Evolutionary conservation across 495 filamentous ascomycete species (phyloP).

Genomic region (Cryomyces minteri): DNA sequence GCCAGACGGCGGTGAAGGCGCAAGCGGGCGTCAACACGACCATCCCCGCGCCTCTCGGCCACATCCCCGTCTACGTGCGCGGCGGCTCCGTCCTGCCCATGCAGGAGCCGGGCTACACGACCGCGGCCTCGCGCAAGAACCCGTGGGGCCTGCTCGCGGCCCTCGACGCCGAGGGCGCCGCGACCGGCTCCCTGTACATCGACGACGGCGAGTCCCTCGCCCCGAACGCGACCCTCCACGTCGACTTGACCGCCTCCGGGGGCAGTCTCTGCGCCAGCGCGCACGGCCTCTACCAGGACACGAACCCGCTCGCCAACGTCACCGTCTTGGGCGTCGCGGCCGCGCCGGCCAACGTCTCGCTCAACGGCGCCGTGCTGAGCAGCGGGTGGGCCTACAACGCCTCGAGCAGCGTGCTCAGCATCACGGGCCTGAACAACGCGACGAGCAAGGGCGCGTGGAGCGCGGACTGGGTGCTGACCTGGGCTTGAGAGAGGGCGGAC

Average conservation of each 20-base stretch:
- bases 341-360: conserved; percentile 5
- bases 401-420: conserved; percentile 8
- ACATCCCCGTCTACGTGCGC: conserved; percentile 6
- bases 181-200: conserved; percentile 49
- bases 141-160: conserved; percentile 56
- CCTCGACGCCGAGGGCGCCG: conserved; percentile 32
- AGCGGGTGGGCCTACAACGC: conserved; percentile 6
- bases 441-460: conserved; percentile 11
- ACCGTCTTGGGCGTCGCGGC: conserved; percentile 10
- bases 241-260: conserved; percentile 9
- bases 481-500: too few relatives aligned
- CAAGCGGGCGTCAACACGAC: conserved; percentile 10
- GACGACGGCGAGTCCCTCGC: conserved; percentile 62
- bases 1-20: conserved; percentile 2
- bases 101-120: conserved; percentile 55
- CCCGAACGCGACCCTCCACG: conserved; percentile 28
- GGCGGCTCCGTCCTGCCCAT: conserved; percentile 56
- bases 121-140: conserved; percentile 39
- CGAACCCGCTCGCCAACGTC: conserved; percentile 13
- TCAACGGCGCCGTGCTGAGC: conserved; percentile 8
- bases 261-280: conserved; percentile 9
- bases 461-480: conserved; percentile 9
- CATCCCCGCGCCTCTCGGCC: conserved; percentile 5
- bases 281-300: conserved; percentile 8
- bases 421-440: conserved; percentile 8